Conservation (phyloP, 306 rosid species). For the Acacia crassicarpa region DNA sequence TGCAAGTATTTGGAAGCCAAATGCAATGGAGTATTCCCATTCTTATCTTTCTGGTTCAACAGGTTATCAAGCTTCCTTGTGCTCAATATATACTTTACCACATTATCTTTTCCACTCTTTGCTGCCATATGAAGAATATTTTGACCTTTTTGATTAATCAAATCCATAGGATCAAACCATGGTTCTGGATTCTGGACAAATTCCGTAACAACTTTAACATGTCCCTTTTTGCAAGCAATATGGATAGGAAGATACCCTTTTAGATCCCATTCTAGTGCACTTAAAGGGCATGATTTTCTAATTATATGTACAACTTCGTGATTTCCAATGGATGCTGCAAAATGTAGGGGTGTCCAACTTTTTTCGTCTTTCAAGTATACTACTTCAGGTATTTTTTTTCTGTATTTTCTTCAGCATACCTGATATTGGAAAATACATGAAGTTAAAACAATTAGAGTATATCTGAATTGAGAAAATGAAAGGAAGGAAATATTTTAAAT, state of each 20-base stretch:
- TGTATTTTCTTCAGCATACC: background rate
- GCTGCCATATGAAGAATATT: background rate
- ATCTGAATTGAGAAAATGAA: background rate
- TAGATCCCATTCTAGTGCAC: background rate
- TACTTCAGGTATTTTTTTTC: background rate
- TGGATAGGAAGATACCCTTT: background rate
- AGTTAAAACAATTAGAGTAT: background rate
- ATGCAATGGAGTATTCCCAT: constrained; percentile 1
- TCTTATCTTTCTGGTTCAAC: background rate
- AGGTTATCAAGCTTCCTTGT: background rate
- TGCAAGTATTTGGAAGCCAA: background rate
- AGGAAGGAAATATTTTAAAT: background rate
- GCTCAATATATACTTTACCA: background rate
- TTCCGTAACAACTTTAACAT: background rate
- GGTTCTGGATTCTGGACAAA: background rate
- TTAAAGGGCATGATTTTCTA: background rate
- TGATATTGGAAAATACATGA: background rate
- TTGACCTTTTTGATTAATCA: background rate
- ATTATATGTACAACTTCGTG: background rate
- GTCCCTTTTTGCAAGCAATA: background rate
- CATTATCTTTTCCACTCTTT: background rate
- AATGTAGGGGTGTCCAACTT: background rate
- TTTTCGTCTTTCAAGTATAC: background rate
- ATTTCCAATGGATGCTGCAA: background rate
- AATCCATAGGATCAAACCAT: background rate